phyloP scores from a whole-genome alignment of 768 basidiomycete species.

The Terana coerulea region DNA sequence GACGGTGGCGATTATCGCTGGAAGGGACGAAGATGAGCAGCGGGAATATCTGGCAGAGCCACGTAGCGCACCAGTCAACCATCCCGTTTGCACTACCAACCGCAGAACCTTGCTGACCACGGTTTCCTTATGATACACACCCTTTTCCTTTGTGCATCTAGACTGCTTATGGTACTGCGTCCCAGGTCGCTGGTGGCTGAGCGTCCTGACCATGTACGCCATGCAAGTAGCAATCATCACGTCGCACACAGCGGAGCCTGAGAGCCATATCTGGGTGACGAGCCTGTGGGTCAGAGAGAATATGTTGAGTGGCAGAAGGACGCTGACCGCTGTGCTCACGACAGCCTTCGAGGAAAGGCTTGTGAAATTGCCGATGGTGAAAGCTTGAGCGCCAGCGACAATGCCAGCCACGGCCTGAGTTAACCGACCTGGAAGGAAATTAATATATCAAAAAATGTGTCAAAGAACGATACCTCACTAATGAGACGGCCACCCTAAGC shows the following conservation, averaged over 20 bases:
- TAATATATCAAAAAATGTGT: neutral
- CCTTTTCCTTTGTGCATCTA: neutral
- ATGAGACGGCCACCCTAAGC: neutral
- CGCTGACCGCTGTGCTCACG: neutral
- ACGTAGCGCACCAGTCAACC: neutral
- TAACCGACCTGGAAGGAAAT: neutral
- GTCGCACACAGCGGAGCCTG: conserved; percentile 18
- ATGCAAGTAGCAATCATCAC: conserved; percentile 24
- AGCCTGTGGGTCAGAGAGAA: neutral
- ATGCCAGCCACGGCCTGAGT: no score
- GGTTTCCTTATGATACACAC: neutral
- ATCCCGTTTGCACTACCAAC: neutral
- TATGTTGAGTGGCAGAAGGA: neutral
- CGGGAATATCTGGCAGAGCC: neutral
- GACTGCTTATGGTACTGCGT: neutral
- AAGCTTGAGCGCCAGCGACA: no score
- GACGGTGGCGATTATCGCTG: neutral
- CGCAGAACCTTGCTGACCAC: neutral
- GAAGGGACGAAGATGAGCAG: neutral
- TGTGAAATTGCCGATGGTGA: no score
- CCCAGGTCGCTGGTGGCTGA: neutral
- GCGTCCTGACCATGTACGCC: conserved; percentile 18
- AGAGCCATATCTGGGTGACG: conserved; percentile 26
- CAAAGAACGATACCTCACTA: neutral
- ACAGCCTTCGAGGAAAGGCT: neutral